A percentile compares a stretch with the other conserved stretches of the same genome.
These are phyloP conservation scores for Trametes pubescens DNA, from an alignment of 1,284 basidiomycete species.

Conservation along the genomic window DNA sequence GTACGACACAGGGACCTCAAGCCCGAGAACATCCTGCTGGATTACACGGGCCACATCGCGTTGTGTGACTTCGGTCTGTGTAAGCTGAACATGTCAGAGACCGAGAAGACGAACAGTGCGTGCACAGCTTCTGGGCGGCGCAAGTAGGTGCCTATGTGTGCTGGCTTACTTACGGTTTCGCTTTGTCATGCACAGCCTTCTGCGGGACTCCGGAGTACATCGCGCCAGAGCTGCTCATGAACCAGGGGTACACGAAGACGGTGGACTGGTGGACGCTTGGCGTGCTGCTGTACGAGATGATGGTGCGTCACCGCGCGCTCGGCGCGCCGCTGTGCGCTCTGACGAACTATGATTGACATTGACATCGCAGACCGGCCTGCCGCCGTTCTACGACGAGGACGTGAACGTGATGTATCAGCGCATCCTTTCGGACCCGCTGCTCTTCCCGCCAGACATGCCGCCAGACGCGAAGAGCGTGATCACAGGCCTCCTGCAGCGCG, in stretches of 20 bases:
- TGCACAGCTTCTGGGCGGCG: constrained; percentile 21
- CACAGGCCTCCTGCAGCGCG: constrained; percentile 87
- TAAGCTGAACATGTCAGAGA: constrained; percentile 98
- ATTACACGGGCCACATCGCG: constrained; percentile 98
- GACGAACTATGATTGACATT: neutral
- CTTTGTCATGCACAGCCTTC: constrained; percentile 70
- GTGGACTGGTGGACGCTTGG: constrained; percentile 99
- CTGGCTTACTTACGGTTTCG: constrained; percentile 13
- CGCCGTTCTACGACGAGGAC: constrained; percentile 99
- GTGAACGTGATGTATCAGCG: constrained; percentile 99
- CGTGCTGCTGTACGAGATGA: constrained; percentile 98
- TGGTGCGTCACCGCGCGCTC: constrained; percentile 56
- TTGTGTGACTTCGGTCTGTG: constrained; percentile 99
- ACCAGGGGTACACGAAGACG: constrained; percentile 98
- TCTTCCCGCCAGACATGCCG: constrained; percentile 92
- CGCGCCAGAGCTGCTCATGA: constrained; percentile 94
- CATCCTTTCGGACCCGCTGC: constrained; percentile 93
- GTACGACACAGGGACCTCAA: constrained; percentile 80
- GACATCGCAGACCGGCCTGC: constrained; percentile 80
- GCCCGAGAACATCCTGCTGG: constrained; percentile 96
- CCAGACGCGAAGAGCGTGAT: constrained; percentile 91
- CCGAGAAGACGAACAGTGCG: constrained; percentile 96
- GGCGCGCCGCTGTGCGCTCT: neutral
- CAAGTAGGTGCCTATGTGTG: constrained; percentile 4
- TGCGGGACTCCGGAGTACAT: constrained; percentile 99